These are phyloP conservation scores for Drechslerella stenobrocha DNA, from an alignment of 2,329 filamentous ascomycete genomes.

Conservation along the genomic window DNA sequence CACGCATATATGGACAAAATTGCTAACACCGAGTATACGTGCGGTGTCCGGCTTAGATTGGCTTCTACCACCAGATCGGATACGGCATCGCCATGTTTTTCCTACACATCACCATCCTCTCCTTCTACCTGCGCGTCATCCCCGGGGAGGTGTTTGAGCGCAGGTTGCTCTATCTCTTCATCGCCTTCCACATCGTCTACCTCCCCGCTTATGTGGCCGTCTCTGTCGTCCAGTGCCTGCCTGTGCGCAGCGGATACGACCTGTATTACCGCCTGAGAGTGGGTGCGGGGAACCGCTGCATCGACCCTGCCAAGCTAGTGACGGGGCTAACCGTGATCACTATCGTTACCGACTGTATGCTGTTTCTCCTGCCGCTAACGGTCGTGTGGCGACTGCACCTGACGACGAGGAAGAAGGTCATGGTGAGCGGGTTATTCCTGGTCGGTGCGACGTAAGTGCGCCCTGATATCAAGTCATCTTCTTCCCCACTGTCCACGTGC, in stretches of 20 bases:
- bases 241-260: slow-evolving; percentile 20
- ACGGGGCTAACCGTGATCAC: slow-evolving; percentile 14
- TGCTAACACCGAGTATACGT: no score
- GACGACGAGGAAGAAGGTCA: slow-evolving; percentile 24
- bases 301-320: slow-evolving; percentile 22
- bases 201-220: slow-evolving; percentile 16
- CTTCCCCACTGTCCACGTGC: no score
- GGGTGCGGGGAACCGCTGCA: slow-evolving; percentile 12
- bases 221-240: slow-evolving; percentile 28
- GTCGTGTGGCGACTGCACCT: slow-evolving; percentile 33
- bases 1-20: no score
- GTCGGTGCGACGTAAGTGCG: slow-evolving; percentile 32
- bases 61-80: slow-evolving; percentile 36
- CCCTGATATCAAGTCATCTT: no score
- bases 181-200: slow-evolving; percentile 27
- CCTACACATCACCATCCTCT: slow-evolving; percentile 32
- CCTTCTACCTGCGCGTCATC: slow-evolving; percentile 37
- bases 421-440: slow-evolving; percentile 36
- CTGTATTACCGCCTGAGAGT: slow-evolving; percentile 15
- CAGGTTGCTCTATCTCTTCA: slow-evolving; percentile 29
- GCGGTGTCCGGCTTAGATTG: no score
- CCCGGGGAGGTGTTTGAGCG: slow-evolving; percentile 21
- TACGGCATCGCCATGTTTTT: slow-evolving; percentile 38
- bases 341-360: slow-evolving; percentile 24
- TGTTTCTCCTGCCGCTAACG: slow-evolving; percentile 32